Percentiles rank a stretch among this genome's conserved stretches.
Conservation (phyloP, 2,329 filamentous ascomycete species). For the Paecilomyces dactylethromorphus region DNA sequence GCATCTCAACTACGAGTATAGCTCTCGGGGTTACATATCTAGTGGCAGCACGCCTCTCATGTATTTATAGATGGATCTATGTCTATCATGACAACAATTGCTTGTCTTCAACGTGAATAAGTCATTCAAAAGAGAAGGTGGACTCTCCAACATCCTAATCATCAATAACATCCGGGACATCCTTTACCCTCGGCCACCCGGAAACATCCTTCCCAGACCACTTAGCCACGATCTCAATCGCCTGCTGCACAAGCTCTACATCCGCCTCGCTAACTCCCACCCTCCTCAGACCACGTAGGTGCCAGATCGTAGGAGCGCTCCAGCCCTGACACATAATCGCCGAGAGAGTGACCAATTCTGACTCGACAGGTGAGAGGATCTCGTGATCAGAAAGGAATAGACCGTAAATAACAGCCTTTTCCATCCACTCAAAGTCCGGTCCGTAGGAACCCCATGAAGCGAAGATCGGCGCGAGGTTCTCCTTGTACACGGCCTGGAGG, state of each 20-base stretch:
- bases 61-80: not conserved
- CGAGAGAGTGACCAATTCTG: constrained; percentile 37
- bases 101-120: not conserved
- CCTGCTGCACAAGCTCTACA: constrained; percentile 27
- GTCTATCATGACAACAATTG: not conserved
- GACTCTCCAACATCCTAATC: not conserved
- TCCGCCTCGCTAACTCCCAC: constrained; percentile 34
- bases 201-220: constrained; percentile 13
- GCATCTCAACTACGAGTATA: not conserved
- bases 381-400: constrained; percentile 42
- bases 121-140: not conserved
- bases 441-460: constrained; percentile 21
- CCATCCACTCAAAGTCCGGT: constrained; percentile 59
- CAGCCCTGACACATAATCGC: constrained; percentile 42
- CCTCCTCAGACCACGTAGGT: constrained; percentile 37
- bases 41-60: not conserved
- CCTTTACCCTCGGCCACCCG: constrained; percentile 14
- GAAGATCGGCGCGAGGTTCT: constrained; percentile 24
- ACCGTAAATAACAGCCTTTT: constrained; percentile 66
- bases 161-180: constrained; percentile 11
- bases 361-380: constrained; percentile 36
- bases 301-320: constrained; percentile 37
- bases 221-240: constrained; percentile 13
- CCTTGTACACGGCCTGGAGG: constrained; percentile 21
- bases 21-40: not conserved